A percentile compares a stretch with the other conserved stretches of the same genome.
Conservation (phyloP, 2,329 filamentous ascomycete species). For the Esteya vermicola region DNA sequence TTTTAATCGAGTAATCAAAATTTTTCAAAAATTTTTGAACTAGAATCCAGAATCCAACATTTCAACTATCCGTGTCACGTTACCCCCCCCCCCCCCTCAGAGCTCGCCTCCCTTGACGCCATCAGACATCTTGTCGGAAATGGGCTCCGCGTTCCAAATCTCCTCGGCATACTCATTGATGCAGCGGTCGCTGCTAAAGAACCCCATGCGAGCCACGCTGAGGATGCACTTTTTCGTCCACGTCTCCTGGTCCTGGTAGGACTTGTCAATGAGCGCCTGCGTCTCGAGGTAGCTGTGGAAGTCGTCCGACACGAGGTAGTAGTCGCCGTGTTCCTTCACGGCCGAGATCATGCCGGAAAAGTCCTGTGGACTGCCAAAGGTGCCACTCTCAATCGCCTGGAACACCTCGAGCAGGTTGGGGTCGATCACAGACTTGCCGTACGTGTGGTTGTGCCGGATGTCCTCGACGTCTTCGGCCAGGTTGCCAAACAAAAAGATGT, state of each 20-base stretch:
- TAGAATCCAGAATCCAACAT: no score
- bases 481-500: constrained; percentile 97
- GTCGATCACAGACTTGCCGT: constrained; percentile 67
- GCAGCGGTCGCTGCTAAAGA: constrained; percentile 89
- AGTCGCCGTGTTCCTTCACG: constrained; percentile 87
- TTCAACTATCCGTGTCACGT: no score
- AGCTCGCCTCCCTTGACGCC: constrained; percentile 8
- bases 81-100: no score
- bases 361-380: constrained; percentile 63
- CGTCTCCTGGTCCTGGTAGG: constrained; percentile 81
- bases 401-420: constrained; percentile 69
- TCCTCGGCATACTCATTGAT: constrained; percentile 95
- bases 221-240: constrained; percentile 87
- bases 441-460: constrained; percentile 78
- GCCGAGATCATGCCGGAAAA: constrained; percentile 76
- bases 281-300: constrained; percentile 92
- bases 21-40: no score
- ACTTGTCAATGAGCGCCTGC: constrained; percentile 78
- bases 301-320: constrained; percentile 94
- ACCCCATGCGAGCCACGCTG: constrained; percentile 86
- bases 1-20: no score
- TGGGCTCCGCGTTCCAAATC: constrained; percentile 93
- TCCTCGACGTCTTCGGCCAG: constrained; percentile 94
- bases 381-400: constrained; percentile 61
- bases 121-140: constrained; percentile 28